Evolutionary conservation across 176 grass and related monocot genomes (phyloP).

Genomic region (Echinochloa phyllopogon): DNA sequence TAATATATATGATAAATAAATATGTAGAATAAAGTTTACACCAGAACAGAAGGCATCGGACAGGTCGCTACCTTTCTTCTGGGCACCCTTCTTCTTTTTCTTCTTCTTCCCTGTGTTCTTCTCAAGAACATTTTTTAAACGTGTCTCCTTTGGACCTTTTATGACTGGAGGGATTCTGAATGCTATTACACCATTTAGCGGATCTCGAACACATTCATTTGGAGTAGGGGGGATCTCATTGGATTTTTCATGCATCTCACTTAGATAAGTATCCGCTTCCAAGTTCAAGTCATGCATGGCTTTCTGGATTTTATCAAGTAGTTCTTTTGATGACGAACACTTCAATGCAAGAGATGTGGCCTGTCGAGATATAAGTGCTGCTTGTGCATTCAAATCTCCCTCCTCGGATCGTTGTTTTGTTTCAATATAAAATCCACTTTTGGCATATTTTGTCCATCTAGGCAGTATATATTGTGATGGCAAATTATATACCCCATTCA

Average conservation of each 20-base stretch:
- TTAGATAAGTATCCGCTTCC: not conserved
- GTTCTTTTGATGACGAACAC: not conserved
- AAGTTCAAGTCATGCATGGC: not conserved
- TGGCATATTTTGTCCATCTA: too few relatives aligned
- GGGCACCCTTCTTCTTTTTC: not conserved
- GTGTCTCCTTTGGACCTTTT: not conserved
- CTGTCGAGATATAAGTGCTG: too few relatives aligned
- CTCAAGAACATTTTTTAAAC: not conserved
- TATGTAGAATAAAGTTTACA: too few relatives aligned
- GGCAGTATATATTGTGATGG: too few relatives aligned
- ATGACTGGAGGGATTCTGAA: not conserved
- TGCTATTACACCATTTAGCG: not conserved
- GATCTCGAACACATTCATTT: not conserved
- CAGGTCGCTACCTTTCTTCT: not conserved
- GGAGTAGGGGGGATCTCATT: too few relatives aligned
- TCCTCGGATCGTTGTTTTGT: too few relatives aligned
- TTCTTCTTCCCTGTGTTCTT: not conserved
- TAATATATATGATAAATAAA: too few relatives aligned
- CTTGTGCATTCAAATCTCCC: too few relatives aligned
- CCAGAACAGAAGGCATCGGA: too few relatives aligned
- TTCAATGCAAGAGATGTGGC: not conserved
- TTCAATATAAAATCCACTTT: too few relatives aligned
- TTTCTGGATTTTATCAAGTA: not conserved
- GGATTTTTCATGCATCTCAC: too few relatives aligned
- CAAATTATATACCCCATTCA: too few relatives aligned